These are phyloP conservation scores for Aristolochia californica DNA, from an alignment of 164 flowering plant genomes.

Conservation along the genomic window DNA sequence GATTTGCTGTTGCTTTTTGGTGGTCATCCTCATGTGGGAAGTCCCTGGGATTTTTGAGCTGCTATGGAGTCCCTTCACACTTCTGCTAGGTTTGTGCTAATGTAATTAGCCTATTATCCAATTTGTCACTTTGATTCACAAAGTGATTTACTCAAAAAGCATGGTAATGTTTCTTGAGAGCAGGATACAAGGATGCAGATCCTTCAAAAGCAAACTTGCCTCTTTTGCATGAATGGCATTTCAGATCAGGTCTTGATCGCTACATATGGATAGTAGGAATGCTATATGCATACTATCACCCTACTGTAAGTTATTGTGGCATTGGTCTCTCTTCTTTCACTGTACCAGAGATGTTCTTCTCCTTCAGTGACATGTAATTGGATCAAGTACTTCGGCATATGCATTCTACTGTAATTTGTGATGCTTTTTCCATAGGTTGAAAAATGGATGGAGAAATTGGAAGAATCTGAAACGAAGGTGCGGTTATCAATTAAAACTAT, in stretches of 20 bases:
- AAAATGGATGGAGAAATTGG: constrained; percentile 92
- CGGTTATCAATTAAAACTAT: constrained; percentile 52
- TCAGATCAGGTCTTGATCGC: constrained; percentile 98
- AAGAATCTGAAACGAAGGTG: constrained; percentile 70
- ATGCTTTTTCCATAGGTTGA: constrained; percentile 48
- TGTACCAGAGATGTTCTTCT: not conserved
- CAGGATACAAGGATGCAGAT: constrained; percentile 57
- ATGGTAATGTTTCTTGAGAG: constrained; percentile 5
- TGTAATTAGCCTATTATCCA: not conserved
- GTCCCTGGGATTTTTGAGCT: constrained; percentile 84
- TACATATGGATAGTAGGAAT: constrained; percentile 98
- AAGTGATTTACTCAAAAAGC: not conserved
- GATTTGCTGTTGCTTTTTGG: constrained; percentile 63
- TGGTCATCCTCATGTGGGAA: constrained; percentile 90
- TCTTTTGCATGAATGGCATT: constrained; percentile 94
- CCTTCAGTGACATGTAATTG: not conserved
- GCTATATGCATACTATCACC: constrained; percentile 95
- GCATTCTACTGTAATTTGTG: constrained; percentile 2
- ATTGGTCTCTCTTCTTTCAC: not conserved
- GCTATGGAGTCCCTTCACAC: constrained; percentile 71
- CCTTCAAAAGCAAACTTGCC: constrained; percentile 75
- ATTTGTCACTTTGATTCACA: constrained; percentile 1
- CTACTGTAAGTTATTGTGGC: constrained; percentile 44
- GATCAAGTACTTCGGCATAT: not conserved
- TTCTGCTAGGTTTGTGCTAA: constrained; percentile 59